Evolutionary conservation across 2,329 filamentous ascomycete species (phyloP).

Genomic region (Penicillium verrucosum): DNA sequence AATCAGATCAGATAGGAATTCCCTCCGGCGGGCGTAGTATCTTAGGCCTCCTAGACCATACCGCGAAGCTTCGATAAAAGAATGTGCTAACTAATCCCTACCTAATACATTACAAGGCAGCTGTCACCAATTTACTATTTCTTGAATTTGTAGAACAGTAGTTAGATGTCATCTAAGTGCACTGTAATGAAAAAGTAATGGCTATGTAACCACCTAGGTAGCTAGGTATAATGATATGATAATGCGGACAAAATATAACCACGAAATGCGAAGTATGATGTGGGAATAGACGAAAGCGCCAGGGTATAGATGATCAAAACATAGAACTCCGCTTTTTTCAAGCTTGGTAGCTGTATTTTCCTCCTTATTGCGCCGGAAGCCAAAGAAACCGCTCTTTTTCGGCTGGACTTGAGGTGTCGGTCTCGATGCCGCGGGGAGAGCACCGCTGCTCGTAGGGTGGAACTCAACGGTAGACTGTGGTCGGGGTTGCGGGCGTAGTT

Average conservation of each 20-base stretch:
- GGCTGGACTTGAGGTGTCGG: conserved; percentile 29
- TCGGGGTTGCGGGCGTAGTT: conserved; percentile 6
- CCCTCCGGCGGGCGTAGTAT: too few species aligned
- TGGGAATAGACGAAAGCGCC: neutral
- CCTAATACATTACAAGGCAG: too few species aligned
- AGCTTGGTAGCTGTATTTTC: conserved; percentile 35
- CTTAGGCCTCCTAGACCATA: too few species aligned
- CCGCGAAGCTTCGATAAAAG: too few species aligned
- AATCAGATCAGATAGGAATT: too few species aligned
- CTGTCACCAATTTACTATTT: neutral
- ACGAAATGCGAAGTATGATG: neutral
- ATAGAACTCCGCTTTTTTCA: conserved; percentile 47
- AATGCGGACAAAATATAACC: neutral
- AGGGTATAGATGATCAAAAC: conserved; percentile 35
- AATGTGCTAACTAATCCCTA: too few species aligned
- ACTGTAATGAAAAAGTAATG: neutral
- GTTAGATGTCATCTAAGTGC: neutral
- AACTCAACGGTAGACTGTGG: conserved; percentile 20
- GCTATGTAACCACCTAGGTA: neutral
- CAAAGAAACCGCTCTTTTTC: conserved; percentile 48
- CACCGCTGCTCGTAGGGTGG: conserved; percentile 16
- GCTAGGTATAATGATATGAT: neutral
- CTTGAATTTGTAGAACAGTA: neutral
- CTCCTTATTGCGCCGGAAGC: conserved; percentile 37
- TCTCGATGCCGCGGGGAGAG: conserved; percentile 3